Conservation (phyloP, 495 filamentous ascomycete genomes). For the Glutinoglossum americanum region DNA sequence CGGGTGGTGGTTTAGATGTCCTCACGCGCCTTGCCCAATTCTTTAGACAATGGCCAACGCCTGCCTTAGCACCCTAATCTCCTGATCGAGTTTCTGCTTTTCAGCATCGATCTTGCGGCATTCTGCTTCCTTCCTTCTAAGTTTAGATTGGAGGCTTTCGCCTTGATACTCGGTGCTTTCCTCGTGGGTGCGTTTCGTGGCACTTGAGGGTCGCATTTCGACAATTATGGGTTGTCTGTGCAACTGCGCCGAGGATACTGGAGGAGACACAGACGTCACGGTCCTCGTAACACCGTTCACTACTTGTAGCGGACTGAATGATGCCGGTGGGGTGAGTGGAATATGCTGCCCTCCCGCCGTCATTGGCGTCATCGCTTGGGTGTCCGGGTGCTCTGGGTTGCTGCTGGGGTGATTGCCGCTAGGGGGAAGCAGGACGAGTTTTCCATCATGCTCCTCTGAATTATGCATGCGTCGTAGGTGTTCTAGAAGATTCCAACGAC, state of each 20-base stretch:
- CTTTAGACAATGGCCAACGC: constrained; percentile 12
- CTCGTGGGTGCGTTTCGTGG: not conserved
- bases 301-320: not conserved
- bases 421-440: no score
- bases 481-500: not conserved
- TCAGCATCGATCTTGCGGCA: not conserved
- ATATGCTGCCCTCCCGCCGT: no score
- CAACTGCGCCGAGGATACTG: no score
- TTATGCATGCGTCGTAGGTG: not conserved
- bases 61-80: no score
- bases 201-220: not conserved
- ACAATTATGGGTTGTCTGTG: not conserved
- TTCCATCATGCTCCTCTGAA: no score
- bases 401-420: no score
- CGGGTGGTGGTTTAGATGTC: no score
- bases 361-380: not conserved
- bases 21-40: no score
- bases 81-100: no score
- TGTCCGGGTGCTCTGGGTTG: no score
- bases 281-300: no score
- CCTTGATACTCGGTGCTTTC: not conserved
- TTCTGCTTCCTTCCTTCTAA: not conserved
- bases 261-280: no score
- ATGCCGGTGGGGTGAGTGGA: not conserved
- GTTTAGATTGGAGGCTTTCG: not conserved